These are phyloP conservation scores for Solanum chacoense DNA, from an alignment of 305 asterid species.

Conservation along the genomic window DNA sequence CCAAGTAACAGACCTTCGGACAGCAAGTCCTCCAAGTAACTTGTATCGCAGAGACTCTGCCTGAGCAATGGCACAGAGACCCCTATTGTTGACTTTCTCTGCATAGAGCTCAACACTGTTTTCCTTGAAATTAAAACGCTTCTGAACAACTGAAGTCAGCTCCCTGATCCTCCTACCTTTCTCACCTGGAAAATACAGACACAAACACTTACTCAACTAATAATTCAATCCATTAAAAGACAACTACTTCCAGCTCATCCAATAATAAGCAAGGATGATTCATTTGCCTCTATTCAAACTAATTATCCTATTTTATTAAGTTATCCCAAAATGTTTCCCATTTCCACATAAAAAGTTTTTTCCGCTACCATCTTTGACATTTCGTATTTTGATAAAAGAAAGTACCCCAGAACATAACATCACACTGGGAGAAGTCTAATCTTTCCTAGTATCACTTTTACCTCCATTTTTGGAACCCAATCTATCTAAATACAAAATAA, in stretches of 20 bases:
- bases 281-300: background rate
- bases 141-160: slow-evolving; percentile 48
- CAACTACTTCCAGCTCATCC: background rate
- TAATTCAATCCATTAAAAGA: background rate
- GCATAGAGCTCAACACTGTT: slow-evolving; percentile 62
- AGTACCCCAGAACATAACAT: background rate
- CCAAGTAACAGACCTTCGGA: slow-evolving; percentile 38
- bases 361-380: background rate
- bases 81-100: slow-evolving; percentile 52
- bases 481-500: background rate
- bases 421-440: background rate
- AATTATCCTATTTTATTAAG: background rate
- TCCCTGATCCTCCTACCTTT: slow-evolving; percentile 64
- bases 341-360: background rate
- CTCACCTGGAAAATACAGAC: slow-evolving; percentile 28
- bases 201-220: background rate
- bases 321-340: background rate
- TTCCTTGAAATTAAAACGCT: slow-evolving; percentile 51
- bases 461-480: background rate
- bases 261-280: background rate
- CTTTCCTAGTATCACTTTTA: background rate
- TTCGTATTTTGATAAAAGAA: background rate
- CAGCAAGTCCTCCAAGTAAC: slow-evolving; percentile 62
- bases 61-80: slow-evolving; percentile 52
- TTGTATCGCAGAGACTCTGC: slow-evolving; percentile 62